A percentile compares a stretch with the other conserved stretches of the same genome.
Evolutionary conservation across 768 basidiomycete species (phyloP).

Genomic region (Tylopilus sp.): DNA sequence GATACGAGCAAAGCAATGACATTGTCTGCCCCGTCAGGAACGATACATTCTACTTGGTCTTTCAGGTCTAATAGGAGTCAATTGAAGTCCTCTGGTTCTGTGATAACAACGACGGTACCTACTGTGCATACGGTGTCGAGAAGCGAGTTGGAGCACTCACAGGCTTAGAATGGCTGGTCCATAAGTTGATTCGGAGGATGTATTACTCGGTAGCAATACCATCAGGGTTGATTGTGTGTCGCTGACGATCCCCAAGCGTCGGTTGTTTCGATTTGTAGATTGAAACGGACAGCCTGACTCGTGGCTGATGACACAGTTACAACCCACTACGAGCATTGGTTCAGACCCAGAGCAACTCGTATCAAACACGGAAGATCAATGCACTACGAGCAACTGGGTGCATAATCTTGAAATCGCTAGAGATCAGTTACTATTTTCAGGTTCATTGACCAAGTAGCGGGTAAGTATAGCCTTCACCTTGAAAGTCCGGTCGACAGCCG

Average conservation of each 20-base stretch:
- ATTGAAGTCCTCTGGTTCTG: neutral
- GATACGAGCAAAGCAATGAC: neutral
- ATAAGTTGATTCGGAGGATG: neutral
- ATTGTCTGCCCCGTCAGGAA: neutral
- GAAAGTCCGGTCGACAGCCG: too few species aligned
- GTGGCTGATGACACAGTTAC: neutral
- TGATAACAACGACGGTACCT: neutral
- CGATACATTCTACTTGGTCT: slow-evolving; percentile 7
- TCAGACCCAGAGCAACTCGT: too few species aligned
- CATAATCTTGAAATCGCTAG: too few species aligned
- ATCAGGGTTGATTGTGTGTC: neutral
- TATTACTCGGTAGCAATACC: neutral
- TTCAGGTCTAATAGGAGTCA: neutral
- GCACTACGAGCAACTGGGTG: too few species aligned
- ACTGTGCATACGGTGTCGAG: neutral
- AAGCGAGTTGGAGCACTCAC: neutral
- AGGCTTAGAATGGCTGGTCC: neutral
- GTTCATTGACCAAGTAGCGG: too few species aligned
- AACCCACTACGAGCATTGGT: too few species aligned
- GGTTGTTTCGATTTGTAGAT: neutral
- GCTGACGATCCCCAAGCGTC: neutral
- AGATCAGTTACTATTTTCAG: too few species aligned
- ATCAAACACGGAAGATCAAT: too few species aligned
- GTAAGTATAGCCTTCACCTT: too few species aligned
- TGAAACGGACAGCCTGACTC: neutral